phyloP scores from a whole-genome alignment of 352 stramenopile genomes.

The Pythium utonaiense region DNA sequence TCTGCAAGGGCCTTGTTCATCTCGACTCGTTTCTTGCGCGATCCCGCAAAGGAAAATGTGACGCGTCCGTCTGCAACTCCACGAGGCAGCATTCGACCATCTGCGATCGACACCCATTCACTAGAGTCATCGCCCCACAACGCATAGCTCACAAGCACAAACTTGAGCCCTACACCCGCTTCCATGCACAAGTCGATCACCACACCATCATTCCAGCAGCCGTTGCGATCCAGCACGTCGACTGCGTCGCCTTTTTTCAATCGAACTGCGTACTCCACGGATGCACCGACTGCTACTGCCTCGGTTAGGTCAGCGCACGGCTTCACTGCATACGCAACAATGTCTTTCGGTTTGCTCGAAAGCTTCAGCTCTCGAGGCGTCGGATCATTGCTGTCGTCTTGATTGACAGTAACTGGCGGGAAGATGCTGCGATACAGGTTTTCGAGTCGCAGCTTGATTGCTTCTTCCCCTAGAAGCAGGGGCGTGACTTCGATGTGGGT shows the following conservation, averaged over 20 bases:
- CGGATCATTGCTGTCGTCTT: conserved; percentile 17
- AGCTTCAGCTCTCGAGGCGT: conserved; percentile 29
- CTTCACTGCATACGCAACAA: conserved; percentile 47
- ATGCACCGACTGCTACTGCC: conserved; percentile 41
- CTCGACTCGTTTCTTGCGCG: conserved; percentile 38
- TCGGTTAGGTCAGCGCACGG: conserved; percentile 21
- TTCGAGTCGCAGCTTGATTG: conserved; percentile 44
- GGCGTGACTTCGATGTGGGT: conserved; percentile 50
- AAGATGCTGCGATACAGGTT: conserved; percentile 54
- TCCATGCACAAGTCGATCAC: conserved; percentile 61
- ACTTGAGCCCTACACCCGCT: conserved; percentile 35
- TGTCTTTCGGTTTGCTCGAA: conserved; percentile 36
- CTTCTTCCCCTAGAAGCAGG: conserved; percentile 45
- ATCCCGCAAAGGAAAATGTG: conserved; percentile 38
- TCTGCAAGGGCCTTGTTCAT: conserved; percentile 50
- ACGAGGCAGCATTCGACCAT: conserved; percentile 69
- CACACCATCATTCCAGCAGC: conserved; percentile 79
- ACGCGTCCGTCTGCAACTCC: conserved; percentile 54
- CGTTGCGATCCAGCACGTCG: conserved; percentile 75
- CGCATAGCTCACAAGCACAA: conserved; percentile 63
- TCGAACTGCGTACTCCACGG: conserved; percentile 62
- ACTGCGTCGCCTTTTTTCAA: conserved; percentile 58
- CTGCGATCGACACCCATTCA: conserved; percentile 69
- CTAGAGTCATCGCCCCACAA: conserved; percentile 49
- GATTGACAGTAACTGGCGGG: conserved; percentile 14